Base-by-base conservation (phyloP, 108 stramenopile genomes). In the Skeletonema grethae region DNA sequence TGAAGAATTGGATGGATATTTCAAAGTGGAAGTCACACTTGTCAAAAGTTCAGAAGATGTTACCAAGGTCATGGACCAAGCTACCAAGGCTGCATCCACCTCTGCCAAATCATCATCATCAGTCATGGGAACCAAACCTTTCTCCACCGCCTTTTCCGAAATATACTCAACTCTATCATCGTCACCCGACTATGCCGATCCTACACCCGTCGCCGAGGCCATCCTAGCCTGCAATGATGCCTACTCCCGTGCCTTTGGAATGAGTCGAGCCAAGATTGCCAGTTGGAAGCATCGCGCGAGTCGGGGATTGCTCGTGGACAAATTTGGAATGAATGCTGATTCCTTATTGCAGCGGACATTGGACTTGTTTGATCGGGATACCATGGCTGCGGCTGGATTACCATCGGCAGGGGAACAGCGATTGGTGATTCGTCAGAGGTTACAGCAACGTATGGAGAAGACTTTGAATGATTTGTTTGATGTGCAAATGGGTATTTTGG, bases 321-420 rank as follows among this genome's bases (percentile, higher is more conserved):
- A 67, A 9, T 95, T 91, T 70, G 90, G 94, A 1, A 25, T 34
- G 5, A 74, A 85, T 6, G 94, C 94, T 12, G 86, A 83, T 12
- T 61, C 62, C 3, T 65, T 95, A 9, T 80, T 86, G 15, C 41
- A 77, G 30, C 57, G 72, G 4, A 79, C 86, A 3, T 63, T 95
- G 67, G 70, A 80, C 25, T 66, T 80, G 28, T 95, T 88, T 68
- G 94, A 95, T 61, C 71, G 84, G 15, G 90, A 92, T 65, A 95
- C 91, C 32, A 76, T 92, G 69, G 70, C 77, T 1, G 89, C 86
- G 18, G 90, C 91, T 8, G 91, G 91, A 13, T 61, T 90, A 34
- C 87, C 91, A 11, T 30, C 36, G 6, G 69, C 75, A 1, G 86
- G 87, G 1, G 36, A 79, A 5, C 85, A 90, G 48, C 86, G 94